Evolutionary conservation across 2,329 filamentous ascomycete species (phyloP), one percentile per base, ranked within the genome.

Genomic region (Colletotrichum cordylinicola): DNA sequence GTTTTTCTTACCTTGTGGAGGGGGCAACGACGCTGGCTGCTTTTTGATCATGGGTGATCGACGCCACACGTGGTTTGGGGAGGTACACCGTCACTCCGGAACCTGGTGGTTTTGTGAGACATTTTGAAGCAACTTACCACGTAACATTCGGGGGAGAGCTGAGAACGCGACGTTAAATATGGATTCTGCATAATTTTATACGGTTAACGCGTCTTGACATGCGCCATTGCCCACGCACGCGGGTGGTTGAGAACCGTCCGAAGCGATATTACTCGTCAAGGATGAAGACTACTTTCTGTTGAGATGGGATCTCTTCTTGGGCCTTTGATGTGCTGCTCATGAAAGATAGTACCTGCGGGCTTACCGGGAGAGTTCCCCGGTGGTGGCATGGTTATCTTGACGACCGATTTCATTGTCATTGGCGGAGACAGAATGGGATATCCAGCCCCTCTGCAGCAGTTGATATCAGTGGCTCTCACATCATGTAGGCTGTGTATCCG

Each of bases 251-350:
- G 18, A n/a, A 48, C 43, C 3, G 43, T 48, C 43, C 18, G 43
- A 1, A 21, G 43, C 1, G 10, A 48, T 21, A 7, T 21, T 1
- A 4, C n/a, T 48, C 0, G 43, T 48, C n/a, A 0, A 48, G 1
- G n/a, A 0, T 21, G 43, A 9, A 21, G 43, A 0, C 43, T 21
- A 21, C 43, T 48, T 48, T 48, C 43, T 48, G n/a, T 48, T 21
- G 43, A 48, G 43, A 43, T 43, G 39, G 12, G 2, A 6, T 48
- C 21, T 12, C 13, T n/a, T 48, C 43, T 48, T 21, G n/a, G n/a
- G 12, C 43, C 43, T 2, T 13, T n/a, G 43, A 48, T 48, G 43
- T 13, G 43, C n/a, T 48, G n/a, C 10, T 10, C 33, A 35, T 35
- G 9, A 2, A 35, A 7, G 43, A 33, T 48, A 21, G n/a, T 48